Percentiles rank a stretch among this genome's conserved stretches.
These are phyloP conservation scores for Triticum dicoccoides DNA, from an alignment of 176 grass and related monocot species.

Conservation along the genomic window DNA sequence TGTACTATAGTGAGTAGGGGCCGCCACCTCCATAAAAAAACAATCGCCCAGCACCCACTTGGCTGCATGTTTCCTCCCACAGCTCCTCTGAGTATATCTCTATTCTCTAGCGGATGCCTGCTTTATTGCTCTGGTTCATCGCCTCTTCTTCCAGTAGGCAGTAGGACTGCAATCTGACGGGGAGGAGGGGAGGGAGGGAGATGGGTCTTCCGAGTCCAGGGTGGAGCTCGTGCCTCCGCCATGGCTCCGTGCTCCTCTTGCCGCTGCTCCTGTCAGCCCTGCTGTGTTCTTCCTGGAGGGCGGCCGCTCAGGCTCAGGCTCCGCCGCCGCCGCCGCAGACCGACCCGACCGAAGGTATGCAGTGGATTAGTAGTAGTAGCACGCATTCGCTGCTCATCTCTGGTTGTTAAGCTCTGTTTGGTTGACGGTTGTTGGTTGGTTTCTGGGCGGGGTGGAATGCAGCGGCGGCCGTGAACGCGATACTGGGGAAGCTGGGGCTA, in stretches of 20 bases:
- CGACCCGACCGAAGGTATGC: constrained; percentile 50
- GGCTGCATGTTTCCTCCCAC: not conserved
- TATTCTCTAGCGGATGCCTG: not conserved
- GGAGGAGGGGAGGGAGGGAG: not conserved
- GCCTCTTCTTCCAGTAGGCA: not conserved
- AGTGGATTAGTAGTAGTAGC: not conserved
- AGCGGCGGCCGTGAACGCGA: constrained; percentile 73
- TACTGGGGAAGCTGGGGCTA: constrained; percentile 48
- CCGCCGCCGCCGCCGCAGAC: constrained; percentile 23
- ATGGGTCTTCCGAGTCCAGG: not conserved
- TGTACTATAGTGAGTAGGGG: not conserved
- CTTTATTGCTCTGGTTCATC: not conserved
- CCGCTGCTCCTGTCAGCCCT: not conserved
- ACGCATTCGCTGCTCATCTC: not conserved
- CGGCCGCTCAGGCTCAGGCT: constrained; percentile 34
- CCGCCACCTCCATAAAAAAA: not conserved
- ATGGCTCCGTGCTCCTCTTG: not conserved
- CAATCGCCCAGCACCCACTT: not conserved
- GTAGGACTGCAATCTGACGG: not conserved
- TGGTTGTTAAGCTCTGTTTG: not conserved
- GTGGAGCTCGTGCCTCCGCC: not conserved
- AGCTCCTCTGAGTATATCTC: not conserved
- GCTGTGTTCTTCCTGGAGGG: not conserved
- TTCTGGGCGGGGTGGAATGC: not conserved
- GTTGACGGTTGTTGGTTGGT: not conserved